phyloP scores from a whole-genome alignment of 495 filamentous ascomycete species.

The Talaromyces proteolyticus region DNA sequence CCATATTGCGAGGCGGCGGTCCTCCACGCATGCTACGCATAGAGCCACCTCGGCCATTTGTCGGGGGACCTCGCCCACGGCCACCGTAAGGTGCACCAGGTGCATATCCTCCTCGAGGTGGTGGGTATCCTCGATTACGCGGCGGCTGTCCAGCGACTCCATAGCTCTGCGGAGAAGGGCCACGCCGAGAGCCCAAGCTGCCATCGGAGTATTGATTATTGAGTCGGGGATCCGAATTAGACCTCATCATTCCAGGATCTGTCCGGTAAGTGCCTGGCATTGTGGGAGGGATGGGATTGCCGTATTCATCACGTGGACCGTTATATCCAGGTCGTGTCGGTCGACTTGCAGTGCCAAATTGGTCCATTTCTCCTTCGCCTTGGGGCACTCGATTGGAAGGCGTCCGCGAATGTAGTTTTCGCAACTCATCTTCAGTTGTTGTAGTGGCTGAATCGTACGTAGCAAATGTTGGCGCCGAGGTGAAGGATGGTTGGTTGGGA shows the following conservation, averaged over 20 bases:
- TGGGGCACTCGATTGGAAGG: constrained; percentile 22
- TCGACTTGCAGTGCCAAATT: background rate
- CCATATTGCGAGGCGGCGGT: constrained; percentile 25
- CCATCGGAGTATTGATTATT: constrained; percentile 57
- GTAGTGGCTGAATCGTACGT: constrained; percentile 66
- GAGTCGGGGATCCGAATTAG: constrained; percentile 43
- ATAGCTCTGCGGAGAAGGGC: constrained; percentile 42
- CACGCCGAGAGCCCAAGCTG: constrained; percentile 49
- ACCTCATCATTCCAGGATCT: constrained; percentile 30
- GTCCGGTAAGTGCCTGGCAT: constrained; percentile 28
- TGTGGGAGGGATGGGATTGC: constrained; percentile 53
- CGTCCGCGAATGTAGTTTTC: constrained; percentile 69
- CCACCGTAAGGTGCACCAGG: constrained; percentile 46
- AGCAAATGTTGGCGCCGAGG: constrained; percentile 65
- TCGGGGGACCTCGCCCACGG: constrained; percentile 27
- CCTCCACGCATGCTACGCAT: constrained; percentile 29
- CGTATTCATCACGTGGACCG: constrained; percentile 60
- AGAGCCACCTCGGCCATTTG: constrained; percentile 23
- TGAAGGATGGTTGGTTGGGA: constrained; percentile 5
- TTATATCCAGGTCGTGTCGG: constrained; percentile 19
- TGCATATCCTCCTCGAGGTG: constrained; percentile 54
- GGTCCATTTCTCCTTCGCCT: background rate
- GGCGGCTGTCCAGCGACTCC: constrained; percentile 21
- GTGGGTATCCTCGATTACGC: constrained; percentile 47
- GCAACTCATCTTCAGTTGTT: constrained; percentile 67